These are phyloP conservation scores for Ilyonectria robusta DNA, from an alignment of 2,329 filamentous ascomycete genomes.

Conservation along the genomic window DNA sequence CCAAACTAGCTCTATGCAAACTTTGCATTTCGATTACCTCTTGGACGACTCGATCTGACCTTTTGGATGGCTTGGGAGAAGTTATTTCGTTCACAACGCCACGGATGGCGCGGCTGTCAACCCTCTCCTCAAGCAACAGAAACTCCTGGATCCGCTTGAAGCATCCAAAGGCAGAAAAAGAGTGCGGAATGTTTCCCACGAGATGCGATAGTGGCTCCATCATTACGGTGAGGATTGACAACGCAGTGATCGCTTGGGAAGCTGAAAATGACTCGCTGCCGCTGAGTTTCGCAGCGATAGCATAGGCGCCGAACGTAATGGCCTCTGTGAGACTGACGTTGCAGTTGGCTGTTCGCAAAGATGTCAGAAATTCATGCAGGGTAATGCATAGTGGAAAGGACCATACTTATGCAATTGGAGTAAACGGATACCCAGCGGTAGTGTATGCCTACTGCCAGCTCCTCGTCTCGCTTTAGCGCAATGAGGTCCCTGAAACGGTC, in stretches of 20 bases:
- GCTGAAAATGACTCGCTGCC: slow-evolving; percentile 47
- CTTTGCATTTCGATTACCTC: slow-evolving; percentile 31
- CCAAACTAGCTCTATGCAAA: background rate
- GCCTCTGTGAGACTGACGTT: slow-evolving; percentile 47
- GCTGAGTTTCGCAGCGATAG: slow-evolving; percentile 46
- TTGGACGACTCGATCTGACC: background rate
- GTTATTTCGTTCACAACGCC: background rate
- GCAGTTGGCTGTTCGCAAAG: slow-evolving; percentile 40
- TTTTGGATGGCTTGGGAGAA: background rate
- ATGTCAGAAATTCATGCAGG: background rate
- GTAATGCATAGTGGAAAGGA: background rate
- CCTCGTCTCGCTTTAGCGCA: slow-evolving; percentile 44
- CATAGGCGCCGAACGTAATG: slow-evolving; percentile 51
- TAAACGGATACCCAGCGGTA: slow-evolving; percentile 47
- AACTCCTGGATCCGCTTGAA: slow-evolving; percentile 52
- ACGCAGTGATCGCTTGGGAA: slow-evolving; percentile 49
- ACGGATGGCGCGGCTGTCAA: slow-evolving; percentile 42
- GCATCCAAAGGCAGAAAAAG: slow-evolving; percentile 48
- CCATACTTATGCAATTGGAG: slow-evolving; percentile 48
- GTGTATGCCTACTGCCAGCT: slow-evolving; percentile 45
- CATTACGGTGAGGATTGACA: slow-evolving; percentile 51
- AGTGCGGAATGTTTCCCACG: slow-evolving; percentile 44
- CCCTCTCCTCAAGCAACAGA: slow-evolving; percentile 41
- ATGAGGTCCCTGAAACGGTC: slow-evolving; percentile 46
- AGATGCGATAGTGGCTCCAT: slow-evolving; percentile 45